Conservation (phyloP, 208 protist genomes). For the Wallacemonas collosoma region DNA sequence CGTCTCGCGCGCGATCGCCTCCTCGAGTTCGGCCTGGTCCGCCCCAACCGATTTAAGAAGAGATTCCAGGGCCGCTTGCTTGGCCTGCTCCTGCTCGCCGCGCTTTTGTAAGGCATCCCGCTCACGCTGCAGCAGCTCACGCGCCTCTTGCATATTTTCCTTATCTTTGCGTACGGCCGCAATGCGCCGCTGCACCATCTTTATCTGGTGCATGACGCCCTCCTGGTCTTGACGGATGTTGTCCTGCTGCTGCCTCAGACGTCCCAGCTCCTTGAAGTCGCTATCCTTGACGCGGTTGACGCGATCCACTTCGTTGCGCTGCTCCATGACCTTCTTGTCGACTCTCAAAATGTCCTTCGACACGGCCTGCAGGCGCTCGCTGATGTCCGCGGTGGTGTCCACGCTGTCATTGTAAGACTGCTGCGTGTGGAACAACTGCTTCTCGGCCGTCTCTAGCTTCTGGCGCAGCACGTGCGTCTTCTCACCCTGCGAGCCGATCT, state of each 20-base stretch:
- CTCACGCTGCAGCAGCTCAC: constrained; percentile 65
- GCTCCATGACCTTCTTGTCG: constrained; percentile 73
- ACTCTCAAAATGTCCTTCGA: constrained; percentile 68
- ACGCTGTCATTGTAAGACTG: constrained; percentile 93
- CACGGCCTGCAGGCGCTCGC: constrained; percentile 75
- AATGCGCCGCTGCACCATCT: constrained; percentile 66
- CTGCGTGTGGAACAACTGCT: constrained; percentile 85
- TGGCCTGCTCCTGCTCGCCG: constrained; percentile 58
- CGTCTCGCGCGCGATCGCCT: constrained; percentile 87
- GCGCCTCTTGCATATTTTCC: constrained; percentile 63
- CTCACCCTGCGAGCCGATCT: constrained; percentile 63
- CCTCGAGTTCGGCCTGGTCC: constrained; percentile 68
- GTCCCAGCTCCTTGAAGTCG: constrained; percentile 76
- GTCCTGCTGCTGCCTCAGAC: constrained; percentile 85
- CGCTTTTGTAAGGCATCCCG: constrained; percentile 67
- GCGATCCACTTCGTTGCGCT: constrained; percentile 53
- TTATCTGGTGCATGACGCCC: constrained; percentile 74
- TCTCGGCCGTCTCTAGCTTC: constrained; percentile 89
- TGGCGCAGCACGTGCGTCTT: constrained; percentile 70
- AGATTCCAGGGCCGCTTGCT: constrained; percentile 69
- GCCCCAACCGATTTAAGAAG: constrained; percentile 59
- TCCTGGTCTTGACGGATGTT: constrained; percentile 82
- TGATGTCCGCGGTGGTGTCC: constrained; percentile 87
- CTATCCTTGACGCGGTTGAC: constrained; percentile 70
- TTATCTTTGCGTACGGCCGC: constrained; percentile 58